Percentiles rank a stretch among this genome's conserved stretches.
phyloP scores from a whole-genome alignment of 768 basidiomycete genomes.

The Suillus fuscotomentosus region DNA sequence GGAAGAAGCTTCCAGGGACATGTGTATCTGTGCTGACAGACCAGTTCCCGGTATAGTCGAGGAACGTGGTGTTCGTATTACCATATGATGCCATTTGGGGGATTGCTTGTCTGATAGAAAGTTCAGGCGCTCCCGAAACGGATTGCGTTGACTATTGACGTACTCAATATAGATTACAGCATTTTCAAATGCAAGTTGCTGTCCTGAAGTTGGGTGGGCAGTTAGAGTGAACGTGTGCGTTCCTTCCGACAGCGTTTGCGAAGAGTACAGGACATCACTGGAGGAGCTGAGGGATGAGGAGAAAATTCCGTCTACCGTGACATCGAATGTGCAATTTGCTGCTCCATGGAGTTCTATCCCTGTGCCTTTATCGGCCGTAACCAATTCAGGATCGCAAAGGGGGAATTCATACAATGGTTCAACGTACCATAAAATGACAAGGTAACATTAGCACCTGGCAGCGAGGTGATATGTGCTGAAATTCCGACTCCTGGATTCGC shows the following conservation, averaged over 20 bases:
- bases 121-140: not conserved
- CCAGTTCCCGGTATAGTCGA: slow-evolving; percentile 17
- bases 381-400: not conserved
- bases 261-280: slow-evolving; percentile 6
- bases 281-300: slow-evolving; percentile 1
- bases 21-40: slow-evolving; percentile 3
- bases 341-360: slow-evolving; percentile 10
- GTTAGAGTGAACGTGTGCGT: slow-evolving; percentile 11
- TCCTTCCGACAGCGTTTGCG: slow-evolving; percentile 3
- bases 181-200: slow-evolving; percentile 11
- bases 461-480: slow-evolving; percentile 15
- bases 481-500: slow-evolving; percentile 5
- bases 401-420: not conserved
- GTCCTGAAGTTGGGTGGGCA: slow-evolving; percentile 7
- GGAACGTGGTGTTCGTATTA: slow-evolving; percentile 12
- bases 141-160: not conserved
- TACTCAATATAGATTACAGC: slow-evolving; percentile 4
- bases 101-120: slow-evolving; percentile 3
- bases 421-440: slow-evolving; percentile 26
- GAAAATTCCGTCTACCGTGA: slow-evolving; percentile 7
- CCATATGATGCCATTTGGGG: not conserved
- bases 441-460: slow-evolving; percentile 22
- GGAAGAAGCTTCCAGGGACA: slow-evolving; percentile 7
- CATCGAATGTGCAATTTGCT: slow-evolving; percentile 14
- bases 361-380: slow-evolving; percentile 4